Conservation (phyloP, 495 filamentous ascomycete genomes). For the Clohesyomyces aquaticus region DNA sequence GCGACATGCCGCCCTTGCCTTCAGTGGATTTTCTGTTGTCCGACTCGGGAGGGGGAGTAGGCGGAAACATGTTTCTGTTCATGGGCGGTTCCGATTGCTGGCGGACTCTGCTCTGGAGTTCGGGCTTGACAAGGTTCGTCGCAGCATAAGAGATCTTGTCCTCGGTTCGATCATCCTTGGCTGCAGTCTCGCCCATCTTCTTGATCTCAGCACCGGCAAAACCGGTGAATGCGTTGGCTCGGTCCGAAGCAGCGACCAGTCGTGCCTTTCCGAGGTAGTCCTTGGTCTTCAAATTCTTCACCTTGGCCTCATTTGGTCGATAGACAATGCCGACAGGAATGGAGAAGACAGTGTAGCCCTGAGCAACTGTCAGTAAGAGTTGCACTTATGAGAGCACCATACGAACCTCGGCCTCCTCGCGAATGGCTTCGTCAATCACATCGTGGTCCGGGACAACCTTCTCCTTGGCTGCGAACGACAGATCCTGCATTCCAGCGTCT, state of each 20-base stretch:
- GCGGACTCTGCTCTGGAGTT: conserved; percentile 70
- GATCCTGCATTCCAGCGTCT: conserved; percentile 85
- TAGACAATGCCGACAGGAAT: conserved; percentile 96
- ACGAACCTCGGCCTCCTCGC: conserved; percentile 84
- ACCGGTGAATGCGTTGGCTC: conserved; percentile 73
- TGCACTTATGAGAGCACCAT: not conserved
- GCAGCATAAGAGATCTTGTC: conserved; percentile 88
- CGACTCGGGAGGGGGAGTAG: conserved; percentile 90
- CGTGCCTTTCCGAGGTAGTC: conserved; percentile 95
- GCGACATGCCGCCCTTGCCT: conserved; percentile 27
- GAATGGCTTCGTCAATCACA: conserved; percentile 96
- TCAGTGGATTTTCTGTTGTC: conserved; percentile 54
- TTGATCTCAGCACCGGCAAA: conserved; percentile 76
- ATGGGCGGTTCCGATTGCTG: conserved; percentile 87
- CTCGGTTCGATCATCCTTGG: conserved; percentile 71
- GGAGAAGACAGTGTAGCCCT: conserved; percentile 99
- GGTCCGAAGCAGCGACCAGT: conserved; percentile 88
- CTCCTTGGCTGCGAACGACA: conserved; percentile 91
- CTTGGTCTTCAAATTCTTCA: conserved; percentile 95
- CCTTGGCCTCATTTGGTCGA: conserved; percentile 94
- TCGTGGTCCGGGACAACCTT: conserved; percentile 93
- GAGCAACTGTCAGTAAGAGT: conserved; percentile 14
- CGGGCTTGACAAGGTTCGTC: conserved; percentile 85
- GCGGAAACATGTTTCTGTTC: conserved; percentile 87
- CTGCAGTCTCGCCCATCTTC: conserved; percentile 55